A percentile compares a stretch with the other conserved stretches of the same genome.
Evolutionary conservation across 352 stramenopile genomes (phyloP).

Genomic region (Lagenidium giganteum): DNA sequence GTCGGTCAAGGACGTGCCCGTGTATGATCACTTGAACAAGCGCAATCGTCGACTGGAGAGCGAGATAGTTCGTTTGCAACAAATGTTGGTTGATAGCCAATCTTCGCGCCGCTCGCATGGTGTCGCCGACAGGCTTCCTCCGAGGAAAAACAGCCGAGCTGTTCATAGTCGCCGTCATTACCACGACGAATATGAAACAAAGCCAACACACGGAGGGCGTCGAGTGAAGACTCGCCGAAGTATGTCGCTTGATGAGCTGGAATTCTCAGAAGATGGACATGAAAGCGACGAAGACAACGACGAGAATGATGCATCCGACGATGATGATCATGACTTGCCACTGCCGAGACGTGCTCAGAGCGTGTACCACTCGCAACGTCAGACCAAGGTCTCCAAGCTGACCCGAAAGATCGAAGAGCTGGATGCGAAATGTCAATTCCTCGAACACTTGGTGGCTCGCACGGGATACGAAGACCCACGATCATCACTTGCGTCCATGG

Average conservation of each 20-base stretch:
- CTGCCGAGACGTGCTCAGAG: slow-evolving; percentile 35
- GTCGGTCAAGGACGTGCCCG: too few species aligned
- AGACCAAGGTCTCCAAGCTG: slow-evolving; percentile 40
- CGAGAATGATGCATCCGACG: too few species aligned
- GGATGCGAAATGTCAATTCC: slow-evolving; percentile 58
- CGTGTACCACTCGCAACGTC: slow-evolving; percentile 27
- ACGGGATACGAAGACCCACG: slow-evolving; percentile 44
- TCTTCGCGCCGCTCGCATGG: too few species aligned
- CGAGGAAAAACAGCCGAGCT: too few species aligned
- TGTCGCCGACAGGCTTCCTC: too few species aligned
- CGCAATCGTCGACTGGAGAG: slow-evolving; percentile 43
- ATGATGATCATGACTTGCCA: slow-evolving; percentile 33
- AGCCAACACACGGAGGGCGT: slow-evolving; percentile 6
- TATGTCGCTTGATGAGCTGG: slow-evolving; percentile 29
- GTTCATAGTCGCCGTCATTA: too few species aligned
- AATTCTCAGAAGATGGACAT: slow-evolving; percentile 36
- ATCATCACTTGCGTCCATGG: too few species aligned
- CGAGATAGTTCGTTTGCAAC: slow-evolving; percentile 53
- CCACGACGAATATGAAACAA: too few species aligned
- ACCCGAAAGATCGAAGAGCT: slow-evolving; percentile 55
- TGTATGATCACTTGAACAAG: too few species aligned
- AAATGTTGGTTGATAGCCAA: slow-evolving; percentile 53
- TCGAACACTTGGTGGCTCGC: slow-evolving; percentile 50
- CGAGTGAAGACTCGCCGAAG: slow-evolving; percentile 25
- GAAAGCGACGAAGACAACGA: too few species aligned